A percentile compares a stretch with the other conserved stretches of the same genome.
Conservation (phyloP, 306 rosid species). For the Echinosophora koreensis region DNA sequence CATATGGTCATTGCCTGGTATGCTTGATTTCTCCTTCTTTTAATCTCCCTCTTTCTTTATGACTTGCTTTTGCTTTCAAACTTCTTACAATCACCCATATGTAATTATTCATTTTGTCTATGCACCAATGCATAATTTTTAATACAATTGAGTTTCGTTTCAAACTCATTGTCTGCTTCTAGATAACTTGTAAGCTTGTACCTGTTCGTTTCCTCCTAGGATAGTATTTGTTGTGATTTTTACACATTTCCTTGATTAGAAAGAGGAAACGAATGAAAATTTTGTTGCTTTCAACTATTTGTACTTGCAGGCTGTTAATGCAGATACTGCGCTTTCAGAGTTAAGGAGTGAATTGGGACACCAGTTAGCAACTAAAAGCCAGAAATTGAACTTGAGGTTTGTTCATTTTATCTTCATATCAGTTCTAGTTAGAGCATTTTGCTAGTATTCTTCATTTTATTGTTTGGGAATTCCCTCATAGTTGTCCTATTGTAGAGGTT, state of each 20-base stretch:
- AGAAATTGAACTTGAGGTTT: slow-evolving; percentile 71
- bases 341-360: slow-evolving; percentile 90
- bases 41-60: not conserved
- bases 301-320: slow-evolving; percentile 75
- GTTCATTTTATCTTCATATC: slow-evolving; percentile 33
- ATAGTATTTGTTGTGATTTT: not conserved
- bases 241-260: not conserved
- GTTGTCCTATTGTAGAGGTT: not conserved
- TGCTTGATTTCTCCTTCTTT: slow-evolving; percentile 24
- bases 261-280: not conserved
- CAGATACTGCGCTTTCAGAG: slow-evolving; percentile 65
- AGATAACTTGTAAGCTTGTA: not conserved
- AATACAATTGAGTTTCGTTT: not conserved
- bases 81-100: not conserved
- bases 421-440: slow-evolving; percentile 5
- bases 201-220: no score
- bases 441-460: slow-evolving; percentile 9
- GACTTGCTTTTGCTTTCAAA: slow-evolving; percentile 14
- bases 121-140: not conserved
- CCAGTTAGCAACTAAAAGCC: slow-evolving; percentile 83
- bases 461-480: slow-evolving; percentile 6
- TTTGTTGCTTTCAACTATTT: slow-evolving; percentile 34
- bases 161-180: not conserved
- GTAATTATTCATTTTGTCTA: not conserved
- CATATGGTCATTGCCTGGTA: slow-evolving; percentile 84